Evolutionary conservation across 2,329 filamentous ascomycete species (phyloP).

Genomic region (Fusarium longipes): DNA sequence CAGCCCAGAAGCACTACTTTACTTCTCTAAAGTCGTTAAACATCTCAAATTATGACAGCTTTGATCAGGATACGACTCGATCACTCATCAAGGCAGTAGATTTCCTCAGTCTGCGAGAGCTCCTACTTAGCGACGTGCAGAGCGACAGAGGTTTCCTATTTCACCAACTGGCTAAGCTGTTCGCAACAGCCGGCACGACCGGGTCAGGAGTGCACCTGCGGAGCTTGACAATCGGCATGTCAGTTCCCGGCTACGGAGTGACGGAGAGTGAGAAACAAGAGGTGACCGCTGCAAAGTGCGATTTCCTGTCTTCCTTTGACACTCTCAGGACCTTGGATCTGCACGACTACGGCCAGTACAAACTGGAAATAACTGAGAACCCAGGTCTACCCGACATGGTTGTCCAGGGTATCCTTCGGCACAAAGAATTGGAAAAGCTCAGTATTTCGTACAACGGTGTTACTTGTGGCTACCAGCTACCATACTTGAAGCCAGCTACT

Average conservation of each 20-base stretch:
- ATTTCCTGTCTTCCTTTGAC: neutral
- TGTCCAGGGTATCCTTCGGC: conserved; percentile 23
- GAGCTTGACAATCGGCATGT: neutral
- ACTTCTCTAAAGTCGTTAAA: neutral
- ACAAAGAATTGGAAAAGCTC: conserved; percentile 18
- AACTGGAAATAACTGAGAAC: neutral
- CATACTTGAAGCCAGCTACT: conserved; percentile 18
- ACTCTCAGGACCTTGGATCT: neutral
- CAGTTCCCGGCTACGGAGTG: rapidly evolving
- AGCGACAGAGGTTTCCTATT: neutral
- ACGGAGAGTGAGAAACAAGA: neutral
- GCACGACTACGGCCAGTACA: neutral
- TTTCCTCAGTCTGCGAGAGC: neutral
- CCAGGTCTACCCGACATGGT: conserved; percentile 8
- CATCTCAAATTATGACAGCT: neutral
- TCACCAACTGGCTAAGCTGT: neutral
- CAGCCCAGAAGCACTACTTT: neutral
- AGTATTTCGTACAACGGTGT: conserved; percentile 9
- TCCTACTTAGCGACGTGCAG: neutral
- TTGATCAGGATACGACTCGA: neutral
- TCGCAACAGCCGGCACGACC: neutral
- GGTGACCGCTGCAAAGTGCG: neutral
- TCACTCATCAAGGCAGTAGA: neutral
- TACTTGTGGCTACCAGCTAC: neutral
- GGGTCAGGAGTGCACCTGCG: neutral